Base-by-base conservation (phyloP, 116 monocot genomes). In the Cymodocea nodosa region DNA sequence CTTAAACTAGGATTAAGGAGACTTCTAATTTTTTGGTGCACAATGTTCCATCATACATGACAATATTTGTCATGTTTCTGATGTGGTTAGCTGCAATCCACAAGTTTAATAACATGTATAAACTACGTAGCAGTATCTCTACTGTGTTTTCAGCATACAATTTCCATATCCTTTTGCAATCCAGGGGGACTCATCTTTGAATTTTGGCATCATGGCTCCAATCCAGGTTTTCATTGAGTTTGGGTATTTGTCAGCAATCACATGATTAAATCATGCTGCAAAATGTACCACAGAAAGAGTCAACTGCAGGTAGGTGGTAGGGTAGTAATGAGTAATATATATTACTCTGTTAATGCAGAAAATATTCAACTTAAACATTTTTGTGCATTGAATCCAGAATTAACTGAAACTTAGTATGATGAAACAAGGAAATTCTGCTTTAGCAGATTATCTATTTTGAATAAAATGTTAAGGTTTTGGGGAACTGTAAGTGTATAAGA, bases 41-140 rank as follows among this genome's bases (percentile, higher is more conserved):
- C 62, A 81, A 77, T 44, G 85, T 79, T 14, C 79, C 82, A 40
- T 85, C 80, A 35, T 85, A 85, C 0, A 93, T 85, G 39, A 85
- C 77, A 51, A 93, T 81, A 67, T 93, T 87, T 56, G 92, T 88
- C 88, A 93, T 93, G 64, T 93, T 93, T 1, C 92, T 88, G 55
- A 88, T 88, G 67, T 88, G 59, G 65, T 93, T 88, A 56, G 92
- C 78, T 30, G 88, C 85, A 49, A 93, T 69, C 12, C 83, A 88
- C 76, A 93, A 52, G 71, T 93, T 88, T 70, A 93, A 93, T 11
- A 93, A 59, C 92, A 93, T 87, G 71, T 81, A 93, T 50, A 83
- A 74, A 35, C 79, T 79, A 30, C 73, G 78, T 71, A 83, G 85
- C 17, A 85, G 56, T 88, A 87, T 93, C 67, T 93, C 88, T 75